These are phyloP conservation scores for Trichodelitschia bisporula DNA, from an alignment of 495 filamentous ascomycete species.

Conservation along the genomic window DNA sequence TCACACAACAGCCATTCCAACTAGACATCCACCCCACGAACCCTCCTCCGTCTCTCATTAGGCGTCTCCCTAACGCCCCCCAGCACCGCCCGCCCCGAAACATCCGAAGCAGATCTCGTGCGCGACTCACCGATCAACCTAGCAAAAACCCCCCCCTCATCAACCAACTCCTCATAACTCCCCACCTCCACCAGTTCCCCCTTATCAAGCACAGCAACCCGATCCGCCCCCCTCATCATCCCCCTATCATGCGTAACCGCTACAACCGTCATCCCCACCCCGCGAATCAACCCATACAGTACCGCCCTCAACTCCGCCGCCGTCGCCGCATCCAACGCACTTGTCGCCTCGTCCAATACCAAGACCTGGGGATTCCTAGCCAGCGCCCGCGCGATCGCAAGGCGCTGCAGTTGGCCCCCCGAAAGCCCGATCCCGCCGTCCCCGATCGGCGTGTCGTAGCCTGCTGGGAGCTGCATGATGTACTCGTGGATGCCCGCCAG, in stretches of 20 bases:
- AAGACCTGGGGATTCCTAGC: conserved; percentile 42
- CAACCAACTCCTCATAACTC: conserved; percentile 27
- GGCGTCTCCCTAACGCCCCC: too few species aligned
- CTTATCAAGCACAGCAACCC: conserved; percentile 42
- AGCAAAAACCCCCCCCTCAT: conserved; percentile 16
- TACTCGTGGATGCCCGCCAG: conserved; percentile 62
- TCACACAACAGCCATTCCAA: too few species aligned
- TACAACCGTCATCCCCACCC: conserved; percentile 24
- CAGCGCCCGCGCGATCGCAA: conserved; percentile 65
- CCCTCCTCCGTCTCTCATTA: too few species aligned
- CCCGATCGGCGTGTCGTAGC: conserved; percentile 54
- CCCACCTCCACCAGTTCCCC: conserved; percentile 45
- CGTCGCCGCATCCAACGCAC: conserved; percentile 46
- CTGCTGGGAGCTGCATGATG: conserved; percentile 40
- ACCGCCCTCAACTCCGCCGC: too few species aligned
- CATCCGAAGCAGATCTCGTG: too few species aligned
- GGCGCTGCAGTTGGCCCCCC: conserved; percentile 63
- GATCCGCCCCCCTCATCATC: conserved; percentile 62
- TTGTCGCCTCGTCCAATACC: conserved; percentile 76
- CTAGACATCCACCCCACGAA: too few species aligned
- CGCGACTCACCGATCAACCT: too few species aligned
- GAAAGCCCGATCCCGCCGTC: conserved; percentile 53
- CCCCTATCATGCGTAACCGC: conserved; percentile 56
- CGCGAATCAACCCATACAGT: conserved; percentile 36
- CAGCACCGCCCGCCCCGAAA: too few species aligned